Evolutionary conservation across 1,139 yeast genomes (phyloP), one percentile per base, ranked within the genome.

Genomic region (Lodderomyces orthopsilosis): DNA sequence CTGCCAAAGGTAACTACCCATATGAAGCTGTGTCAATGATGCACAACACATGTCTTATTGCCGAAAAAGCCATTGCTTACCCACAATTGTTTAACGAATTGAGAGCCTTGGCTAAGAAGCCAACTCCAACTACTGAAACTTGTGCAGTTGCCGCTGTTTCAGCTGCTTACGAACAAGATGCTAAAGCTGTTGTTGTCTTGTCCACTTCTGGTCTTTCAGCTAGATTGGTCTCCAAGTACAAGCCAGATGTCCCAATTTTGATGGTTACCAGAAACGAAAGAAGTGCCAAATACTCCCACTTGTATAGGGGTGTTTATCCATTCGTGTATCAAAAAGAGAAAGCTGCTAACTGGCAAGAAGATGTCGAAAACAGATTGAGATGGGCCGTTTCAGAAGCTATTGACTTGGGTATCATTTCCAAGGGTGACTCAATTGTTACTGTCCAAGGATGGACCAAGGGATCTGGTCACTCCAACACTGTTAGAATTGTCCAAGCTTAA

Each of bases 381-480:
- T 86, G 88, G 85, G 98, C 96, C 66, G 86, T 93, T 68, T 77
- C 83, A 56, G 91, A 86, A 76, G 97, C 96, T 57, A 78, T 85
- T 63, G 85, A 81, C 54, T 80, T 91, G 61, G 96, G 95, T 56
- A 83, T 93, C 69, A 76, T 93, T 67, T 72, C 75, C 61, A 81
- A 82, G 71, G 96, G 96, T 69, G 97, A 90, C 68, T 77, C 87
- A 49, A 86, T 90, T 61, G 90, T 93, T 57, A 88, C 96, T 63
- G 86, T 93, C 66, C 98, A 93, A 80, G 98, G 98, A 68, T 93
- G 96, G 95, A 88, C 96, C 64, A 87, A 94, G 69, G 98, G 98
- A 74, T 79, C 91, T 54, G 99, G 98, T 66, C 96, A 93, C 82
- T 87, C 98, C 64, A 93, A 93, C 85, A 93, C 98, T 54, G 82